A percentile compares a stretch with the other conserved stretches of the same genome.
phyloP scores from a whole-genome alignment of 495 filamentous ascomycete genomes.

The Cetradonia linearis region DNA sequence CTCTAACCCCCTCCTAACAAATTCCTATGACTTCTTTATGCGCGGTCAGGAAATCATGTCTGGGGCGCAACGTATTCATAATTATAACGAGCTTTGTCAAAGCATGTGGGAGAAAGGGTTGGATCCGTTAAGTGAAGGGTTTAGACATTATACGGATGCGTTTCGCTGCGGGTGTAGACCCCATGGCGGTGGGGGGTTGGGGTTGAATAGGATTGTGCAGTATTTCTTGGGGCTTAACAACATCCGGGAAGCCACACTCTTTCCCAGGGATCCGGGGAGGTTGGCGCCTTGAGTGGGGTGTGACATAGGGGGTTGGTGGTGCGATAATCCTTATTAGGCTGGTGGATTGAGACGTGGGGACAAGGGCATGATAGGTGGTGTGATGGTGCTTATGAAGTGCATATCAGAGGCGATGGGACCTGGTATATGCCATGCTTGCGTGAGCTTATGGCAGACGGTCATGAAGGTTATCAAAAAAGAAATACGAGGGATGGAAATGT shows the following conservation, averaged over 20 bases:
- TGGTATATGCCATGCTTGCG: not conserved
- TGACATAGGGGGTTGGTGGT: not conserved
- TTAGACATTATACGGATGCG: conserved; percentile 74
- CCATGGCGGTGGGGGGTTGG: conserved; percentile 80
- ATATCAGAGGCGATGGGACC: not conserved
- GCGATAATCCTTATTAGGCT: not conserved
- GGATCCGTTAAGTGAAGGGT: conserved; percentile 59
- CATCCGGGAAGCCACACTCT: conserved; percentile 66
- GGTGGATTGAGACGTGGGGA: not conserved
- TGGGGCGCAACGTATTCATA: conserved; percentile 78
- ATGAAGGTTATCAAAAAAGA: not conserved
- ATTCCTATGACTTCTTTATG: conserved; percentile 92
- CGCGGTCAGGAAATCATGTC: conserved; percentile 83
- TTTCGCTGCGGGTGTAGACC: conserved; percentile 71
- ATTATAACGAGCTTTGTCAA: conserved; percentile 55
- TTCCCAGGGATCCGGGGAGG: conserved; percentile 78
- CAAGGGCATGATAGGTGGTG: not conserved
- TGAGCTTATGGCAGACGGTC: not conserved
- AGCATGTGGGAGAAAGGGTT: conserved; percentile 63
- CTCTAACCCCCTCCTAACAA: conserved; percentile 60
- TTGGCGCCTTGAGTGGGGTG: conserved; percentile 49
- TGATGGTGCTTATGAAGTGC: not conserved
- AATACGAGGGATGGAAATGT: not conserved
- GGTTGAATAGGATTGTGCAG: conserved; percentile 80
- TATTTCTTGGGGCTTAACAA: conserved; percentile 78